Percentiles rank a stretch among this genome's conserved stretches.
Evolutionary conservation across 2,329 filamentous ascomycete genomes (phyloP).

Genomic region (Xylaria polymorpha): DNA sequence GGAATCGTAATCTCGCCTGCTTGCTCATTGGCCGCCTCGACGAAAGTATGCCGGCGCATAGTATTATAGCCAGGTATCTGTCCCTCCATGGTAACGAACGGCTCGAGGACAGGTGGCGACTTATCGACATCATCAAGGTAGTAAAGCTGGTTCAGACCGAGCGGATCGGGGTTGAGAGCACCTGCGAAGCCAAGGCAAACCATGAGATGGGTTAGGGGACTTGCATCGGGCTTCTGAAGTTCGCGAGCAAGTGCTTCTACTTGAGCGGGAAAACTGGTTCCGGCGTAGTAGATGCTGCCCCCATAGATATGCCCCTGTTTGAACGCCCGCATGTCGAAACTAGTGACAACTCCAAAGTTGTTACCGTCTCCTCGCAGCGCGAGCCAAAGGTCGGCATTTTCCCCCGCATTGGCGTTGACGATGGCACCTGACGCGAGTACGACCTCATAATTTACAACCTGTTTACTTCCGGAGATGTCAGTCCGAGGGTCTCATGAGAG

Average conservation of each 20-base stretch:
- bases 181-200: conserved; percentile 40
- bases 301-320: conserved; percentile 30
- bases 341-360: conserved; percentile 28
- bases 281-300: conserved; percentile 41
- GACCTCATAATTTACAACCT: conserved; percentile 30
- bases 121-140: conserved; percentile 22
- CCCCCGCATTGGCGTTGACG: conserved; percentile 8
- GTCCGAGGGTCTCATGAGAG: too few species aligned
- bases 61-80: conserved; percentile 31
- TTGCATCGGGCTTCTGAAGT: conserved; percentile 38
- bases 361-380: conserved; percentile 23
- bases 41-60: conserved; percentile 14
- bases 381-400: conserved; percentile 24
- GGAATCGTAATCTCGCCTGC: conserved; percentile 17
- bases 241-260: conserved; percentile 41
- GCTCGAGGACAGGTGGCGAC: conserved; percentile 27
- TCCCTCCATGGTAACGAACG: conserved; percentile 23
- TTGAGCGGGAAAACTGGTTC: conserved; percentile 39
- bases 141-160: conserved; percentile 30
- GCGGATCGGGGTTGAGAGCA: conserved; percentile 16
- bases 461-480: too few species aligned
- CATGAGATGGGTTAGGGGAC: conserved; percentile 43
- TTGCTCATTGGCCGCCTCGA: conserved; percentile 29
- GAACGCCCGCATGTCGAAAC: conserved; percentile 22
- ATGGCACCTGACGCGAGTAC: conserved; percentile 20